Evolutionary conservation across 2,329 filamentous ascomycete species (phyloP).

Genomic region (Cucurbitaria berberidis): DNA sequence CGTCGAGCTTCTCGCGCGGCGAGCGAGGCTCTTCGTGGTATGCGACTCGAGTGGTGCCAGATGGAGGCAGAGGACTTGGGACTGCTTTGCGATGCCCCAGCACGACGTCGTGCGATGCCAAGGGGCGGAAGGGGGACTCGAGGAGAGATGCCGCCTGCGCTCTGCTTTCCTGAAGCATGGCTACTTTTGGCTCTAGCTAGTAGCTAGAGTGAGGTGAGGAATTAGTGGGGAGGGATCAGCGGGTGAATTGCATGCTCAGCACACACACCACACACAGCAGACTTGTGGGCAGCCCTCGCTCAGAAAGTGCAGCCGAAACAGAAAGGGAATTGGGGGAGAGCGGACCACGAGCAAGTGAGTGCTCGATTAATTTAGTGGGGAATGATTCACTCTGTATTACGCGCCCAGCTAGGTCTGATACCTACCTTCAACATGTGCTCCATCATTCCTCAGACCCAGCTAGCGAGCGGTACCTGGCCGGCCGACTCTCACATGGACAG

Average conservation of each 20-base stretch:
- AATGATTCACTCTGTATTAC: too few species aligned
- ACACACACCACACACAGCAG: slow-evolving; percentile 9
- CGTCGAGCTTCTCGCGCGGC: slow-evolving; percentile 48
- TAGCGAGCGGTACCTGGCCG: too few species aligned
- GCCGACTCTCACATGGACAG: too few species aligned
- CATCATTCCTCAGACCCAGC: too few species aligned
- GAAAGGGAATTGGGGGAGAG: background rate
- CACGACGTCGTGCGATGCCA: slow-evolving; percentile 24
- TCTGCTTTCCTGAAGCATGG: slow-evolving; percentile 35
- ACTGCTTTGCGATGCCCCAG: slow-evolving; percentile 30
- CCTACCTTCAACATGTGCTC: too few species aligned
- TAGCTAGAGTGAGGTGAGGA: too few species aligned
- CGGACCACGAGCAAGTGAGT: too few species aligned
- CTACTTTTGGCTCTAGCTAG: slow-evolving; percentile 34
- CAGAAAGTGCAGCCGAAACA: slow-evolving; percentile 10
- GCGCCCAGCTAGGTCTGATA: too few species aligned
- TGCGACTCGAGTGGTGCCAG: slow-evolving; percentile 17
- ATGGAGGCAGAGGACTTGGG: slow-evolving; percentile 37
- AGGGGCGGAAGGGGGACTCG: too few species aligned
- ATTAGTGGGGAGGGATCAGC: slow-evolving; percentile 22
- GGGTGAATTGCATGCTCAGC: slow-evolving; percentile 2
- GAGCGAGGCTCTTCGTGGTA: slow-evolving; percentile 46
- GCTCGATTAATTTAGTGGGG: too few species aligned
- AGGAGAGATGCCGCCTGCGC: slow-evolving; percentile 7
- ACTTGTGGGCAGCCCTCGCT: slow-evolving; percentile 18